These are phyloP conservation scores for Alternaria ventricosa DNA, from an alignment of 2,329 filamentous ascomycete genomes.

Conservation along the genomic window DNA sequence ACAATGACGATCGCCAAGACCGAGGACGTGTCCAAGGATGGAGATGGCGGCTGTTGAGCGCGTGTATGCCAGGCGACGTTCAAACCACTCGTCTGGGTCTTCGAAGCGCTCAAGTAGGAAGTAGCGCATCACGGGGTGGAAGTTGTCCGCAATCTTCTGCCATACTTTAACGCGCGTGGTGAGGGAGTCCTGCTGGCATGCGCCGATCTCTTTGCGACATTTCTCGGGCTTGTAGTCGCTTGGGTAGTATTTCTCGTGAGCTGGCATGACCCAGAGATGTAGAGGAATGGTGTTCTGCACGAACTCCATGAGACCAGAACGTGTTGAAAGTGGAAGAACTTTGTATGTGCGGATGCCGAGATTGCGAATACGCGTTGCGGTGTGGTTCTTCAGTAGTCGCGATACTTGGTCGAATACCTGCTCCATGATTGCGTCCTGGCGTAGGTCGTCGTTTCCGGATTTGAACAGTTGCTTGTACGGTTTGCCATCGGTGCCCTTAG, in stretches of 20 bases:
- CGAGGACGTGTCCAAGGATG: slow-evolving; percentile 90
- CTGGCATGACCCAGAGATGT: slow-evolving; percentile 89
- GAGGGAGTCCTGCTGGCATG: slow-evolving; percentile 71
- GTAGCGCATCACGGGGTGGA: slow-evolving; percentile 92
- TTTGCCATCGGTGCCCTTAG: slow-evolving; percentile 76
- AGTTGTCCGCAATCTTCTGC: slow-evolving; percentile 77
- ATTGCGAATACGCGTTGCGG: slow-evolving; percentile 83
- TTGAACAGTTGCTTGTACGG: slow-evolving; percentile 93
- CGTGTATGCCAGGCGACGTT: slow-evolving; percentile 86
- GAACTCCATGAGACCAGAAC: slow-evolving; percentile 94
- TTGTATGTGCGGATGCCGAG: slow-evolving; percentile 96
- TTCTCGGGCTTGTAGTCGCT: slow-evolving; percentile 77
- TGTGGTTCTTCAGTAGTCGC: slow-evolving; percentile 83
- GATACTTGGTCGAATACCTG: slow-evolving; percentile 98
- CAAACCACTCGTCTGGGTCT: slow-evolving; percentile 96
- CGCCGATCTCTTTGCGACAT: slow-evolving; percentile 80
- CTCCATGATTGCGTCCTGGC: slow-evolving; percentile 98
- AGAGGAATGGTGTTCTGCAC: slow-evolving; percentile 91
- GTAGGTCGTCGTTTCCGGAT: slow-evolving; percentile 92
- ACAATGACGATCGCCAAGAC: slow-evolving; percentile 90
- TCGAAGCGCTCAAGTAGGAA: slow-evolving; percentile 97
- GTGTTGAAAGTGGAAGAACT: slow-evolving; percentile 84
- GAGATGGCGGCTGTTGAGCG: slow-evolving; percentile 93
- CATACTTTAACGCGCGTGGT: slow-evolving; percentile 77
- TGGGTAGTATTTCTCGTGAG: slow-evolving; percentile 85